These are phyloP conservation scores for Paecilomyces niveus DNA, from an alignment of 2,329 filamentous ascomycete species.

Conservation along the genomic window DNA sequence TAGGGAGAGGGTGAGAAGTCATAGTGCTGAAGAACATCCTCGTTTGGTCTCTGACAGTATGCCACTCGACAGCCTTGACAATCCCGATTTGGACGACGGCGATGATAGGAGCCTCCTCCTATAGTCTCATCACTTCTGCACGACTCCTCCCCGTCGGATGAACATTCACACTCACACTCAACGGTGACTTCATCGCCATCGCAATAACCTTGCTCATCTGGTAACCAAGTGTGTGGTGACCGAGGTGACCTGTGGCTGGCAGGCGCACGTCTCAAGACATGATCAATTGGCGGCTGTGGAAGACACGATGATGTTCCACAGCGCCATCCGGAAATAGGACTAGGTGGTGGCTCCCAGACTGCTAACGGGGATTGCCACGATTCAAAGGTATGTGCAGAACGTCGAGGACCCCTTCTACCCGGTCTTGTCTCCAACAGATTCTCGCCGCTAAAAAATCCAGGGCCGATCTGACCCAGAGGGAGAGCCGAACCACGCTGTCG, in stretches of 20 bases:
- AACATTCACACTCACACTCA: not conserved
- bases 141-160: not conserved
- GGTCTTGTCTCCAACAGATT: not conserved
- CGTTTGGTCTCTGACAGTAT: not conserved
- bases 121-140: not conserved
- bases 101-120: slow-evolving; percentile 1
- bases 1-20: not conserved
- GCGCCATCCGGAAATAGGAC: not conserved
- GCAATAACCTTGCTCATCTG: not conserved
- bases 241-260: not conserved
- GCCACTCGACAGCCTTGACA: not conserved
- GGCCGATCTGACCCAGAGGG: not conserved
- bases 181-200: not conserved
- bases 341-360: not conserved
- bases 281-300: not conserved
- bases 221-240: not conserved
- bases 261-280: not conserved
- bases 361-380: not conserved
- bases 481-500: not conserved
- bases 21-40: not conserved
- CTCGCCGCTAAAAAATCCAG: not conserved
- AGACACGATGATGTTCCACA: not conserved
- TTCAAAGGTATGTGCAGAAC: not conserved
- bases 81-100: not conserved
- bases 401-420: not conserved